Base-by-base conservation (phyloP, 2,329 filamentous ascomycete genomes). In the Didymella sp. region DNA sequence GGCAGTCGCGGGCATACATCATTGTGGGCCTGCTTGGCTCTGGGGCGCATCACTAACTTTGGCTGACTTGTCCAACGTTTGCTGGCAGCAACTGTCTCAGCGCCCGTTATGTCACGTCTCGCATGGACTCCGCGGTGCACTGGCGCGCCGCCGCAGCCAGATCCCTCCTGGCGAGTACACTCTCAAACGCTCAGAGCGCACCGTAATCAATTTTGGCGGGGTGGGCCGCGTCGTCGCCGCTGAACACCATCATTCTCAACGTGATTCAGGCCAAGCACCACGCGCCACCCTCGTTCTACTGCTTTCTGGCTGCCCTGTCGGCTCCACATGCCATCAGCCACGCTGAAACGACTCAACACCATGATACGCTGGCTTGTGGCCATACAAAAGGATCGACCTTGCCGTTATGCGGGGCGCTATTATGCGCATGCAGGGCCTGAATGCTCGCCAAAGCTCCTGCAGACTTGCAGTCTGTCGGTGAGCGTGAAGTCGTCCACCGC, bases 311-410 rank as follows among this genome's bases (percentile, higher is more conserved):
- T 52, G 43, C 25, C 37, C 35, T 54, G 51, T 42, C 53, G 57
- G 60, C 54, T 54, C 56, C 57, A 56, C 51, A 56, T 59, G 55
- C 53, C 51, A 47, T 46, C 42, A 45, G 50, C 61, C 64, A 63
- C 61, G 60, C 63, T 70, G 69, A 72, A 73, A 72, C 69, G 30
- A 41, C 62, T 72, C 70, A 72, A 72, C 70, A 73, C 70, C 69
- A 72, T 63, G 58, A 64, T 61, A 56, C 58, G 46, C 48, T 57
- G 54, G 33, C 30, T 57, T 31, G 38, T 52, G 44, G 48, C 54
- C 54, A 45, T 37, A 52, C 24, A 52, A 49, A 35, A 45, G 48
- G 54, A 57, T 57, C 54, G 48, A 48, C 54, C 54, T 57, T 57
- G 54, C 48, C 48, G 17, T 48, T 57, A 40, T 57, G 54, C 43